These are phyloP conservation scores for Gossypium mustelinum DNA, from an alignment of 345 rosid species.

Conservation along the genomic window DNA sequence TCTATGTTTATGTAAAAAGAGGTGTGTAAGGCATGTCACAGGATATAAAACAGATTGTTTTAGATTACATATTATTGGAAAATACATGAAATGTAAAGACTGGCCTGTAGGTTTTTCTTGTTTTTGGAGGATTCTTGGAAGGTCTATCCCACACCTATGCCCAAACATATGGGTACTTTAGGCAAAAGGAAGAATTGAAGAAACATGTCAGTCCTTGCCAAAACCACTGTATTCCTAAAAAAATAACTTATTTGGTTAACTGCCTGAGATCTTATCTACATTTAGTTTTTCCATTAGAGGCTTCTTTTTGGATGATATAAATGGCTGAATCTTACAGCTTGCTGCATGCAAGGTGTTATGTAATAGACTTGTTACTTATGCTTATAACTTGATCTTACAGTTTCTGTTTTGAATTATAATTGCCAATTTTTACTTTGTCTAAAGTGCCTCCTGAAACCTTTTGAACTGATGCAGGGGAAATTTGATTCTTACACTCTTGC, in stretches of 20 bases:
- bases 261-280: neutral
- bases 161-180: no score
- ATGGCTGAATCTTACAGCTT: neutral
- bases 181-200: no score
- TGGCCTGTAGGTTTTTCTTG: neutral
- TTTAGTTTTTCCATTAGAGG: neutral
- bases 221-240: neutral
- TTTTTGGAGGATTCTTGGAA: no score
- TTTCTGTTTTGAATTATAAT: neutral
- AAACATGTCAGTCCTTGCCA: neutral
- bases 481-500: slow-evolving; percentile 69
- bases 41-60: neutral
- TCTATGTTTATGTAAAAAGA: neutral
- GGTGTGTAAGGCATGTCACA: neutral
- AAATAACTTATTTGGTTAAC: neutral
- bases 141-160: no score
- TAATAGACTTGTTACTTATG: neutral
- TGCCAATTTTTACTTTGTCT: neutral
- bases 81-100: neutral
- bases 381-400: neutral
- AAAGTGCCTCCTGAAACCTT: neutral
- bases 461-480: slow-evolving; percentile 62
- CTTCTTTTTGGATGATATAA: neutral
- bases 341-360: slow-evolving; percentile 3
- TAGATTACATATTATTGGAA: neutral